A percentile compares a stretch with the other conserved stretches of the same genome.
Evolutionary conservation across 768 basidiomycete genomes (phyloP).

Genomic region (Boletus bicolor): DNA sequence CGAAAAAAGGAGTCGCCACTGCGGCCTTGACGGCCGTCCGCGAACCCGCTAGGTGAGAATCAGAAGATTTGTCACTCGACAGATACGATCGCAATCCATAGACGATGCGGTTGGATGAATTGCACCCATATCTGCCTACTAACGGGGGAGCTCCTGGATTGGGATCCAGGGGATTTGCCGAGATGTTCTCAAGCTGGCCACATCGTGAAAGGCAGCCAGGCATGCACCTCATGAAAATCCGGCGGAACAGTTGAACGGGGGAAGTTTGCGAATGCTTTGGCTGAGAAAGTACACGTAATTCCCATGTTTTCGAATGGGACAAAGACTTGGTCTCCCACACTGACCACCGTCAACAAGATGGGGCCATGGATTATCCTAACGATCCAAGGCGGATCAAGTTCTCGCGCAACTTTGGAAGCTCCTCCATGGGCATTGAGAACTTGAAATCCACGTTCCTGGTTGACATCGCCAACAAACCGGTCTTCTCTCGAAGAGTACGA

Average conservation of each 20-base stretch:
- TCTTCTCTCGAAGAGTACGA: neutral
- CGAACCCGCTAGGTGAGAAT: conserved; percentile 19
- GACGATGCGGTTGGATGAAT: neutral
- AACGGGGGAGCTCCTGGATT: conserved; percentile 1
- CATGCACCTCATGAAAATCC: conserved; percentile 21
- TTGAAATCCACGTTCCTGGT: conserved; percentile 13
- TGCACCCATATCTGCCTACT: neutral
- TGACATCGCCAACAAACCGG: neutral
- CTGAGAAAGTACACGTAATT: conserved; percentile 9
- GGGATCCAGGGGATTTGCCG: conserved; percentile 19
- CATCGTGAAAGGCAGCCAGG: conserved; percentile 8
- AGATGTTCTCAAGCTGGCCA: conserved; percentile 26
- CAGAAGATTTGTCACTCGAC: conserved; percentile 3
- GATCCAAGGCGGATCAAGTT: conserved; percentile 6
- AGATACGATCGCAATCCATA: neutral
- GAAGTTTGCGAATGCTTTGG: conserved; percentile 4
- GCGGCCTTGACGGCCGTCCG: conserved; percentile 4
- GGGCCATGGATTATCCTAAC: conserved; percentile 10
- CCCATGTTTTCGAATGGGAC: conserved; percentile 1
- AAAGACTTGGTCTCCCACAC: conserved; percentile 12
- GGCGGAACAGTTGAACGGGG: conserved; percentile 17
- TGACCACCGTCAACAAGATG: neutral
- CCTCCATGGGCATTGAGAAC: conserved; percentile 5
- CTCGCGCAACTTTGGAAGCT: conserved; percentile 1
- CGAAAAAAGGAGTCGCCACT: conserved; percentile 12